Evolutionary conservation across 306 rosid species (phyloP).

Genomic region (Cicer cuneatum): DNA sequence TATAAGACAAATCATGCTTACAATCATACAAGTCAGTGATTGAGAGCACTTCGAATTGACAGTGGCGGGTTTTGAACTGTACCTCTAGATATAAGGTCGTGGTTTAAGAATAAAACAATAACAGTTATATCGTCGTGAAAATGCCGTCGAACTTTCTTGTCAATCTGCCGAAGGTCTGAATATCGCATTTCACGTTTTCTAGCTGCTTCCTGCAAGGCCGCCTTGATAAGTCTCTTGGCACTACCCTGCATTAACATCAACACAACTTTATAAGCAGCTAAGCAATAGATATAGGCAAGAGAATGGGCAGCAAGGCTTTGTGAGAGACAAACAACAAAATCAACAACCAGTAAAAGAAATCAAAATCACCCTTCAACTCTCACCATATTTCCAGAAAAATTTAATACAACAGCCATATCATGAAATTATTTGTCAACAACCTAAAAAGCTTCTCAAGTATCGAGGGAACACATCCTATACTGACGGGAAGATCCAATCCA

Average conservation of each 20-base stretch:
- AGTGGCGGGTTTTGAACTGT: slow-evolving; percentile 53
- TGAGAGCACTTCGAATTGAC: slow-evolving; percentile 66
- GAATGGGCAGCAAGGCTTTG: background rate
- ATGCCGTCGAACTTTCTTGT: slow-evolving; percentile 88
- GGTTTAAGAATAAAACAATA: slow-evolving; percentile 87
- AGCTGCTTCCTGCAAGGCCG: slow-evolving; percentile 91
- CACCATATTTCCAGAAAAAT: background rate
- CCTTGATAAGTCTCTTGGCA: slow-evolving; percentile 85
- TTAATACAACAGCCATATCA: background rate
- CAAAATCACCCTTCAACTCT: slow-evolving; percentile 26
- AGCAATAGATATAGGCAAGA: background rate
- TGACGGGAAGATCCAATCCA: background rate
- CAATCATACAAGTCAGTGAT: slow-evolving; percentile 53
- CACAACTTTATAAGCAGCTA: slow-evolving; percentile 31
- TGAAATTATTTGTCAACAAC: background rate
- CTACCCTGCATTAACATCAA: slow-evolving; percentile 68
- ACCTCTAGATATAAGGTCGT: slow-evolving; percentile 75
- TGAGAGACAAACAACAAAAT: slow-evolving; percentile 5
- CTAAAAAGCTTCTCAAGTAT: background rate
- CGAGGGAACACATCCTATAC: background rate
- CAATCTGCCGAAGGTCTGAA: slow-evolving; percentile 77
- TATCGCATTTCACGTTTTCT: slow-evolving; percentile 87
- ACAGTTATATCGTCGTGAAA: slow-evolving; percentile 86
- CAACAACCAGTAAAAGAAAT: slow-evolving; percentile 16
- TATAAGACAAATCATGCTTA: slow-evolving; percentile 36